Percentiles rank a stretch among this genome's conserved stretches.
Conservation (phyloP, 768 basidiomycete genomes). For the Tricholoma furcatifolium region DNA sequence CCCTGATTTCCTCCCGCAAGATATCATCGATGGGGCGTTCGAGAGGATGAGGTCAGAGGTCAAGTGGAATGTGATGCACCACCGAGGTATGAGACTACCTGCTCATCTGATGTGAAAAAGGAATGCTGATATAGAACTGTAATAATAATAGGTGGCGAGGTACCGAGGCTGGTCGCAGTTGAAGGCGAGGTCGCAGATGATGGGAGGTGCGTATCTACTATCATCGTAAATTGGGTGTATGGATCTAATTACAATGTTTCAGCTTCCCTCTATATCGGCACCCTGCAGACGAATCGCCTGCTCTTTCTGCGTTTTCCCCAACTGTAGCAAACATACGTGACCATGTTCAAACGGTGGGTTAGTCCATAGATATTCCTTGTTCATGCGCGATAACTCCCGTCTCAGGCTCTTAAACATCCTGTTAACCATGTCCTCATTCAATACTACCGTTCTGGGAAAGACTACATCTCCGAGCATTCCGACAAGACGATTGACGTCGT, state of each 20-base stretch:
- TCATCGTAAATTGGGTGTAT: neutral
- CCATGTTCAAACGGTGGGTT: constrained; percentile 50
- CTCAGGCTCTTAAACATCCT: constrained; percentile 47
- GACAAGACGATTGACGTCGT: constrained; percentile 87
- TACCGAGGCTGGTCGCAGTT: constrained; percentile 64
- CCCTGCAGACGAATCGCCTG: constrained; percentile 77
- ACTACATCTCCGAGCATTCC: constrained; percentile 85
- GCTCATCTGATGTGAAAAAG: neutral
- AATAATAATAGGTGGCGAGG: constrained; percentile 59
- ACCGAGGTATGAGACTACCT: constrained; percentile 52
- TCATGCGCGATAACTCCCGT: neutral
- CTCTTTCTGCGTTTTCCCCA: constrained; percentile 62
- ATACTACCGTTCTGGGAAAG: constrained; percentile 73
- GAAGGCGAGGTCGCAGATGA: constrained; percentile 50
- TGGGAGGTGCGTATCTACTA: constrained; percentile 32
- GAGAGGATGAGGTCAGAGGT: constrained; percentile 62
- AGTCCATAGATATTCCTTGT: neutral
- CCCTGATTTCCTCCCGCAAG: constrained; percentile 52
- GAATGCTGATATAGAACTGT: neutral
- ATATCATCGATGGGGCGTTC: constrained; percentile 56
- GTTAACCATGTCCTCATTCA: constrained; percentile 87
- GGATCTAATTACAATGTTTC: neutral
- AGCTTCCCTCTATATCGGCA: constrained; percentile 83
- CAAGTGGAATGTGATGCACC: constrained; percentile 70
- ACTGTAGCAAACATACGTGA: constrained; percentile 66